Evolutionary conservation across 441 rosid genomes (phyloP), one percentile per base, ranked within the genome.

Genomic region (Populus hybrid): DNA sequence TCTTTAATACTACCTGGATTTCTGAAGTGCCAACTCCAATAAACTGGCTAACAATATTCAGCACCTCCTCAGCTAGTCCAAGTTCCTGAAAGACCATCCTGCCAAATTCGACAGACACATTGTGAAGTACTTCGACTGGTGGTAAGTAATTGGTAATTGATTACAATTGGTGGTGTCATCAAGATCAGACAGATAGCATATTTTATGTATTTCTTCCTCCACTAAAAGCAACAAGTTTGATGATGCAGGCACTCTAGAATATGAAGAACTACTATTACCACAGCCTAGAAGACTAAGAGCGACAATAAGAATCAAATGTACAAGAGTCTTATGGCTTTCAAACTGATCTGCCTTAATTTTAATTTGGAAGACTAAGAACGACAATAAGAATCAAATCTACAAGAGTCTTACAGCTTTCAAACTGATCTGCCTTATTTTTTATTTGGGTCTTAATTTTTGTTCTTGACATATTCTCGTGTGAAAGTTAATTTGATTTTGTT

Each of bases 21-120:
- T 89, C 90, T 69, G 89, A 80, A 69, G 79, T 32, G 73, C 88
- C 74, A 70, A 89, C 81, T 73, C 93, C 85, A 72, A 92, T 83
- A 75, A 84, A 88, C 74, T 88, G 92, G 85, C 93, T 77, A 81
- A 93, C 76, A 81, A 80, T 69, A 69, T 76, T 80, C 79, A 81
- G 72, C 70, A 80, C 88, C 75, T 85, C 93, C 81, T 93, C 95
- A 73, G 82, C 84, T 76, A 88, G 75, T 69, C 90, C 93, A 81
- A 86, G 72, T 74, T 92, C 90, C 82, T 88, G 88, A 78, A 85
- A 89, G 77, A 86, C 81, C 82, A 69, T 85, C 97, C 99, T 95
- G 86, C 72, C 79, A 82, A 82, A 82, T 81, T 50, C 67, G 78
- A 79, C 61, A 71, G 32, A 71, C 28, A 63, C 53, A 34, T 67